Conservation (phyloP, 2,329 filamentous ascomycete species). For the Aspergillus latus region DNA sequence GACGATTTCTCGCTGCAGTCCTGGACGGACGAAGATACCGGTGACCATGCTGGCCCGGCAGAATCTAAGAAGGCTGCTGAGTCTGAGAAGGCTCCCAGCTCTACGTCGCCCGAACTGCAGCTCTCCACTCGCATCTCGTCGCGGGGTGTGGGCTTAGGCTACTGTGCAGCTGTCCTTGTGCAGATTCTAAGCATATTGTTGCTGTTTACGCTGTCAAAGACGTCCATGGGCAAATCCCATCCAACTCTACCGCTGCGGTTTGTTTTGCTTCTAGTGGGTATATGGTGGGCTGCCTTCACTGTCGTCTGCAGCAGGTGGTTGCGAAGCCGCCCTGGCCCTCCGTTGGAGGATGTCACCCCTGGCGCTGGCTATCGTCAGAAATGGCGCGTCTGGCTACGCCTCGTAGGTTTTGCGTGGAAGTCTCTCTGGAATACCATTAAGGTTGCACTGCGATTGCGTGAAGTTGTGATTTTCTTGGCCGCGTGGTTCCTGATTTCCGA, state of each 20-base stretch:
- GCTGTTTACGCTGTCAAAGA: conserved; percentile 55
- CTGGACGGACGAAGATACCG: conserved; percentile 25
- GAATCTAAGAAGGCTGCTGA: neutral
- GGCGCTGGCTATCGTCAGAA: conserved; percentile 18
- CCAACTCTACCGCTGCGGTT: conserved; percentile 76
- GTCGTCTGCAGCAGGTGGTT: conserved; percentile 80
- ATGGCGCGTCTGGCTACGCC: conserved; percentile 59
- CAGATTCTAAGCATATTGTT: conserved; percentile 77
- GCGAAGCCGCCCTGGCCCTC: conserved; percentile 78
- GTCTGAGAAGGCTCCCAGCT: neutral
- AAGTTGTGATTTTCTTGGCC: conserved; percentile 76
- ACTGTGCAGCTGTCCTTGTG: conserved; percentile 76
- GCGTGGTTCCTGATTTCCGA: conserved; percentile 93
- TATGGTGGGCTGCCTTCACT: conserved; percentile 87
- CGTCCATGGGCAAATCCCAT: conserved; percentile 55
- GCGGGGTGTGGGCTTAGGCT: conserved; percentile 84
- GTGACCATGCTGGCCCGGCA: conserved; percentile 12
- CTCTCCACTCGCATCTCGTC: conserved; percentile 86
- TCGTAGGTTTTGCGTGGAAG: conserved; percentile 77
- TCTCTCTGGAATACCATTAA: conserved; percentile 74
- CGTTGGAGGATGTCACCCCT: conserved; percentile 39
- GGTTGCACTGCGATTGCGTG: conserved; percentile 67
- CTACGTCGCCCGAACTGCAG: conserved; percentile 63
- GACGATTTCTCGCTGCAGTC: conserved; percentile 17
- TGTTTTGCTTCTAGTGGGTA: conserved; percentile 76